Evolutionary conservation across 805 yeast genomes (phyloP), one percentile per base, ranked within the genome.

Genomic region (Wickerhamomyces strasburgensis): DNA sequence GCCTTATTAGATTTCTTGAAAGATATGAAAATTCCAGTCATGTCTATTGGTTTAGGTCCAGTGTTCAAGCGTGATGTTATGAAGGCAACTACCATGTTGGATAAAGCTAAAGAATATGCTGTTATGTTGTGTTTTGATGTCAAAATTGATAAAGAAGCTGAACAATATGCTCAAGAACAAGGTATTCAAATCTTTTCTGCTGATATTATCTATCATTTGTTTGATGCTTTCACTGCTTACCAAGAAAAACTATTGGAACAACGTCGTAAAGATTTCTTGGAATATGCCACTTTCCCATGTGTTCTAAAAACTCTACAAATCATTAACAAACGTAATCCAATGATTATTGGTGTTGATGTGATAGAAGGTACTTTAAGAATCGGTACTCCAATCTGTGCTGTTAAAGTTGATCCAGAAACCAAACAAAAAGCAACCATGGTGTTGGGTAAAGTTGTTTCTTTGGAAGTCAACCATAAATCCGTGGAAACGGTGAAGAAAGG

Each of bases 61-160:
- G 98, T 93, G 27, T 93, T 68, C 72, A 93, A 90, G 69, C 83
- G 97, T 68, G 99, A 93, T 70, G 96, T 93, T 33, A 93, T 93
- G 95, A 86, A 88, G 60, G 96, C 97, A 9, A 75, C 89, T 18
- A 80, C 98, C 1, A 93, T 93, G 98, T 72, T 93, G 60, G 98
- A 93, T 47, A 88, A 83, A 64, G 97, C 96, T 17, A 90, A 89
- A 39, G 97, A 90, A 61, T 81, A 62, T 51, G 98, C 99, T 3
- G 84, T 90, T n/a, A 90, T 93, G 98, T 71, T 93, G 48, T 90
- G 98, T 75, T 93, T 93, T 65, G 99, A 93, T 72, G 98, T 93
- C 39, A 87, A 84, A 65, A 71, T 93, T 39, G 99, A 93, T 64
- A 90, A 85, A 63, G 99, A 93, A 64, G 99, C 99, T 35, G 97